Evolutionary conservation across 1,284 basidiomycete genomes (phyloP).

Genomic region (Trichosporon faecale): DNA sequence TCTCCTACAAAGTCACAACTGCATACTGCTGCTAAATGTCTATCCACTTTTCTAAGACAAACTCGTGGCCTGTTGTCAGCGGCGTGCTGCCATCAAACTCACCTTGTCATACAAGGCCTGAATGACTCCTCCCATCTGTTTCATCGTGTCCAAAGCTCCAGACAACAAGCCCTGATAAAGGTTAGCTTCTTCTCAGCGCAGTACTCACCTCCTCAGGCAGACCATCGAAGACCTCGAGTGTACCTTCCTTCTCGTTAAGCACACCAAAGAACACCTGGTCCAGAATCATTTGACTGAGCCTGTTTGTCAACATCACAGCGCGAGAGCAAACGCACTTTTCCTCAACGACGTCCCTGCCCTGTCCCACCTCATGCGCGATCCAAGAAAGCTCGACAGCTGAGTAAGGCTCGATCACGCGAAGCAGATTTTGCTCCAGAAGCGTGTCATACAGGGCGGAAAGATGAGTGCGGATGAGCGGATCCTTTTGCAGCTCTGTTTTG

Average conservation of each 20-base stretch:
- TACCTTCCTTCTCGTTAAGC: conserved; percentile 89
- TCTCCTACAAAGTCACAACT: neutral
- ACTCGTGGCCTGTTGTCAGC: conserved; percentile 24
- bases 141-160: conserved; percentile 80
- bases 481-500: conserved; percentile 77
- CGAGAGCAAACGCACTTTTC: conserved; percentile 65
- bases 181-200: neutral
- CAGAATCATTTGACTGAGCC: conserved; percentile 95
- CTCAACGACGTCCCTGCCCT: conserved; percentile 88
- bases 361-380: conserved; percentile 83
- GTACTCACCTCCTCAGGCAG: conserved; percentile 67
- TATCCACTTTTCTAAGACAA: conserved; percentile 15
- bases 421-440: conserved; percentile 87
- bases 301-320: conserved; percentile 40
- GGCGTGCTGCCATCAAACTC: conserved; percentile 22
- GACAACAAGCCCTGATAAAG: conserved; percentile 48
- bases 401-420: conserved; percentile 94
- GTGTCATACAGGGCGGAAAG: conserved; percentile 91
- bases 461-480: conserved; percentile 90
- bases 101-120: conserved; percentile 87
- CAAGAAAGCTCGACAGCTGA: conserved; percentile 85
- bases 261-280: conserved; percentile 94
- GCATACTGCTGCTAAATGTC: neutral
- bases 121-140: conserved; percentile 86
- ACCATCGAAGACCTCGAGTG: conserved; percentile 83